Conservation (phyloP, 1,284 basidiomycete genomes). For the Ustilago tritici region DNA sequence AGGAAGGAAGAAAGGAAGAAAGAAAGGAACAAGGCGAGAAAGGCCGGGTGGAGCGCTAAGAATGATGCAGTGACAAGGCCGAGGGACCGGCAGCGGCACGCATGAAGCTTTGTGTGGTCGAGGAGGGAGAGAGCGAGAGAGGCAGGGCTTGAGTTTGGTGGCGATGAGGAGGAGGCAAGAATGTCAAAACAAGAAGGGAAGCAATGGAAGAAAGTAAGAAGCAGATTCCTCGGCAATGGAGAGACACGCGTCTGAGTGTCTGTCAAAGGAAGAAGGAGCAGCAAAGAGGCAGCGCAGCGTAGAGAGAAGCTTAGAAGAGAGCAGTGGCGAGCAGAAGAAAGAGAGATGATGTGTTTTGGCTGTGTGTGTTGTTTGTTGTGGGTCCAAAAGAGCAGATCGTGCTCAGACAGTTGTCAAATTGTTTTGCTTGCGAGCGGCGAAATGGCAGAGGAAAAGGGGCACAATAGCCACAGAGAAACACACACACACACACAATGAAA, state of each 20-base stretch:
- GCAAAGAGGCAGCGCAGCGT: slow-evolving; percentile 9
- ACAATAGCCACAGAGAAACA: neutral
- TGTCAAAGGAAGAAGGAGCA: neutral
- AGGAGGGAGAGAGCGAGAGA: neutral
- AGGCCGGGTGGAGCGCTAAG: slow-evolving; percentile 23
- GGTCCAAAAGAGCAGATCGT: neutral
- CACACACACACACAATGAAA: neutral
- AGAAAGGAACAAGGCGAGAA: slow-evolving; percentile 12
- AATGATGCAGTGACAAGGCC: slow-evolving; percentile 33
- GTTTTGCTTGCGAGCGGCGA: neutral
- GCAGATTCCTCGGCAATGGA: slow-evolving; percentile 29
- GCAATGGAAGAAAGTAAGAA: neutral
- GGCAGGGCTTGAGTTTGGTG: neutral
- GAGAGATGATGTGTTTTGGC: neutral
- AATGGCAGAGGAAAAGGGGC: neutral
- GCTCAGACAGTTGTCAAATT: neutral
- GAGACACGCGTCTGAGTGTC: slow-evolving; percentile 15
- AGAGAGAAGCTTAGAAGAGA: neutral
- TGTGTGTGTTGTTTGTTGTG: neutral
- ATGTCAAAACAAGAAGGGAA: neutral
- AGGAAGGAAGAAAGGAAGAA: neutral
- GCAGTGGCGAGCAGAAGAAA: neutral
- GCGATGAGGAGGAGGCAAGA: neutral
- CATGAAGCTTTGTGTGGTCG: slow-evolving; percentile 32
- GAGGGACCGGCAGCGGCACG: slow-evolving; percentile 46